phyloP scores from a whole-genome alignment of 2,329 filamentous ascomycete genomes.

The Alternaria novae-zelandiae region DNA sequence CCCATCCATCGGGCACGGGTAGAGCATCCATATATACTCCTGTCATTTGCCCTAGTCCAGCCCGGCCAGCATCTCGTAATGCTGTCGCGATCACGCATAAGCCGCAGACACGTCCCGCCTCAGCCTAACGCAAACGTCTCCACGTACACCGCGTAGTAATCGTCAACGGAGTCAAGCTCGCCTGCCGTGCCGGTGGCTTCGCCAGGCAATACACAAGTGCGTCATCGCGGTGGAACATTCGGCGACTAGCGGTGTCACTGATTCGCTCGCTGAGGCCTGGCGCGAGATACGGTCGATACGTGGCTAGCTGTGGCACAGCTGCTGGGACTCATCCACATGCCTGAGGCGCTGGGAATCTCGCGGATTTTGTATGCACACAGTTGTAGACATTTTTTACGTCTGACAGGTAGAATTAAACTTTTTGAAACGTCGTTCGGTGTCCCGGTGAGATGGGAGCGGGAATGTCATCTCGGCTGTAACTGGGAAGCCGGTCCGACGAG shows the following conservation, averaged over 20 bases:
- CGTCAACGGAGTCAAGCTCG: neutral
- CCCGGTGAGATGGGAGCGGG: neutral
- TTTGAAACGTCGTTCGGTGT: neutral
- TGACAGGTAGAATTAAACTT: neutral
- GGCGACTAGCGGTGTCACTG: constrained; percentile 2
- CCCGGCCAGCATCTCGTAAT: neutral
- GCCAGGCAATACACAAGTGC: neutral
- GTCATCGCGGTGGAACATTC: constrained; percentile 9
- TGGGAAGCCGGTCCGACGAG: neutral
- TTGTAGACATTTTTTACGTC: neutral
- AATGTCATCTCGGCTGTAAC: constrained; percentile 12
- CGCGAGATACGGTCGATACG: neutral
- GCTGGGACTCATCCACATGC: neutral
- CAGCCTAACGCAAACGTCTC: constrained; percentile 1
- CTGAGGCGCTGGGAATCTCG: neutral
- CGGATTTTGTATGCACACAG: neutral
- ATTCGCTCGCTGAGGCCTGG: neutral
- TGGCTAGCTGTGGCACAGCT: neutral
- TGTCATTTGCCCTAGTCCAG: constrained; percentile 4
- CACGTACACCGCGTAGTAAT: neutral
- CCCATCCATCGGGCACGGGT: neutral
- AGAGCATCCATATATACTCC: neutral
- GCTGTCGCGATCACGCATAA: constrained; percentile 1
- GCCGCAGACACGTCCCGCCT: neutral
- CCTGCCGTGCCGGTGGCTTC: neutral